Evolutionary conservation across 192 early-diverging fungal genomes (phyloP).

Genomic region (Chytriomyces sp.): DNA sequence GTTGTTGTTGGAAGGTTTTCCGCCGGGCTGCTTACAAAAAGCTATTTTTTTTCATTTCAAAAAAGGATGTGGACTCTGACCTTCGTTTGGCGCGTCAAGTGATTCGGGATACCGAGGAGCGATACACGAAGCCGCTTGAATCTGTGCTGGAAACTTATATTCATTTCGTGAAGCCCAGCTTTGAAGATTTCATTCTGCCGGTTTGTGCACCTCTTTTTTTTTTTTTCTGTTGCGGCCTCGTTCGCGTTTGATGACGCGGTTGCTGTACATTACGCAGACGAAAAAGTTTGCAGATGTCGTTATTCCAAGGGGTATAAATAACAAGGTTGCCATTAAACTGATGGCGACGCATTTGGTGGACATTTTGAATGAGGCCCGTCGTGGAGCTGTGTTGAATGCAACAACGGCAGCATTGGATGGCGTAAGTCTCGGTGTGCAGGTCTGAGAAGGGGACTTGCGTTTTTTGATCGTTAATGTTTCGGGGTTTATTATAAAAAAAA

Average conservation of each 20-base stretch:
- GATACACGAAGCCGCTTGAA: conserved; percentile 50
- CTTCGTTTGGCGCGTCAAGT: conserved; percentile 64
- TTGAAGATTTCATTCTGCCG: conserved; percentile 87
- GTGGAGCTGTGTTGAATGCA: not conserved
- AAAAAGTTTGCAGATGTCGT: conserved; percentile 56
- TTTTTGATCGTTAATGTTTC: too few species aligned
- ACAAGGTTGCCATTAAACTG: conserved; percentile 52
- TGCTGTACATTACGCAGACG: conserved; percentile 23
- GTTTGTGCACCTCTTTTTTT: conserved; percentile 42
- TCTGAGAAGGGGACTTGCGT: too few species aligned
- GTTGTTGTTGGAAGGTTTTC: not conserved
- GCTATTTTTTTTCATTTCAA: conserved; percentile 63
- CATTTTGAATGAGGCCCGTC: conserved; percentile 36
- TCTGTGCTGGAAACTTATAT: conserved; percentile 72
- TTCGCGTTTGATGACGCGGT: too few species aligned
- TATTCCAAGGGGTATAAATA: conserved; percentile 53
- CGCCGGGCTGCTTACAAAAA: not conserved
- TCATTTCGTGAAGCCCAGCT: conserved; percentile 79
- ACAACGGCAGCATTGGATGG: too few species aligned
- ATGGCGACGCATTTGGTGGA: conserved; percentile 50
- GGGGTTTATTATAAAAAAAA: too few species aligned
- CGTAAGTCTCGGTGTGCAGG: too few species aligned
- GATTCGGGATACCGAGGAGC: conserved; percentile 45
- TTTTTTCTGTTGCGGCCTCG: not conserved
- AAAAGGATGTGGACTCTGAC: conserved; percentile 76